Conservation (phyloP, 2,329 filamentous ascomycete genomes). For the Pseudocercospora vitis region DNA sequence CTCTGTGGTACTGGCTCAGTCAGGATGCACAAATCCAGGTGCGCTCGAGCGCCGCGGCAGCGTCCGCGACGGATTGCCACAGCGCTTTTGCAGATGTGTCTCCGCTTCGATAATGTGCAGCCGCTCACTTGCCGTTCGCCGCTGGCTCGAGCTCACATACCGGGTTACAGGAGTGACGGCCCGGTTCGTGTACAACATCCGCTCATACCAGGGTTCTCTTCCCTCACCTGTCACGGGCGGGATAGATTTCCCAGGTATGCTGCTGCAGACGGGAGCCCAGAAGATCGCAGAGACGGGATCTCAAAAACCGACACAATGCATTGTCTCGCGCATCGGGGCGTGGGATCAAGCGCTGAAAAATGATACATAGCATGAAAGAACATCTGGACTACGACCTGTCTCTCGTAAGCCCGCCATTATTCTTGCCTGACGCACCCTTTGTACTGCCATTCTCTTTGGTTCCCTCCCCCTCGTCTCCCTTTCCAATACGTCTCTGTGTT, state of each 20-base stretch:
- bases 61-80: slow-evolving; percentile 6
- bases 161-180: slow-evolving; percentile 15
- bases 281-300: too few relatives aligned
- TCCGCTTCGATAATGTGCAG: slow-evolving; percentile 7
- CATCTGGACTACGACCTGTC: background rate
- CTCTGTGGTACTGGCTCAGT: background rate
- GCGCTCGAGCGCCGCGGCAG: slow-evolving; percentile 9
- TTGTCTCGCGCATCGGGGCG: too few relatives aligned
- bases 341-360: slow-evolving; percentile 25
- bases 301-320: too few relatives aligned
- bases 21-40: slow-evolving; percentile 9
- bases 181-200: slow-evolving; percentile 3
- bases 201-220: background rate
- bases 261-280: slow-evolving; percentile 1
- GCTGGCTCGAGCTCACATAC: slow-evolving; percentile 17
- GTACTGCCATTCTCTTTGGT: background rate
- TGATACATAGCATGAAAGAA: slow-evolving; percentile 30
- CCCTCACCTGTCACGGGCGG: slow-evolving; percentile 14
- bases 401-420: background rate
- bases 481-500: slow-evolving; percentile 7
- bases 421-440: slow-evolving; percentile 4
- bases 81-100: slow-evolving; percentile 4
- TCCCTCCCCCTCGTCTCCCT: background rate
- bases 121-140: slow-evolving; percentile 6
- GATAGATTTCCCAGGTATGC: background rate